Evolutionary conservation across 139 green algal genomes (phyloP), one percentile per base, ranked within the genome.

Genomic region (Micractinium sp.): DNA sequence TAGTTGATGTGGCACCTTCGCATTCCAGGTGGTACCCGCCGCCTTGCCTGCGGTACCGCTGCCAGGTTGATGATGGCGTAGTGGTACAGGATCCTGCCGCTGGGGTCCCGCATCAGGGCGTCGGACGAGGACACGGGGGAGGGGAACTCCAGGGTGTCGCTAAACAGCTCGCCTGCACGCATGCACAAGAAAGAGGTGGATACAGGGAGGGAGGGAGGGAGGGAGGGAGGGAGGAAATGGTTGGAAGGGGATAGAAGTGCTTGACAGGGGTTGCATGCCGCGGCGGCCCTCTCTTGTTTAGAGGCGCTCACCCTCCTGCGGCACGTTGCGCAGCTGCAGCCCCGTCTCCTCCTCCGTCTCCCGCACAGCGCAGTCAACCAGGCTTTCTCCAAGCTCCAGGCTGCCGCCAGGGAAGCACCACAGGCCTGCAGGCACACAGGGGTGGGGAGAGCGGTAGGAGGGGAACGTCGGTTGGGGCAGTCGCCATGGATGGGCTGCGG

Each of bases 311-410:
- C 78, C 78, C 31, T 84, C 14, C 41, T 33, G 78, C 0, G 85
- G 41, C 23, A 19, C 85, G 47, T 88, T 88, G 20, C 73, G 63
- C 36, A 95, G 81, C 22, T 31, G 27, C 39, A 95, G 39, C 16
- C 94, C 92, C 23, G 94, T 93, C 75, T 96, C 94, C 78, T 96
- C 94, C 41, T 73, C 13, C 19, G 93, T 91, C 75, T 96, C 94
- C 0, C 94, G 89, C 31, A 90, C 90, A 23, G 94, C 94, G 74
- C 94, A 95, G 5, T 88, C 76, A 16, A 89, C 93, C 47, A 96
- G 25, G 9, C 89, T 93, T 84, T 96, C 94, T 13, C 94, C 94
- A 75, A 93, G 85, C 85, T 91, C 81, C 36, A 92, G 41, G n/a
- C 83, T 84, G 90, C 88, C 86, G 25, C 85, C 86, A 27, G 87